Evolutionary conservation across 352 stramenopile species (phyloP).

Genomic region (Phytopythium helicoides): DNA sequence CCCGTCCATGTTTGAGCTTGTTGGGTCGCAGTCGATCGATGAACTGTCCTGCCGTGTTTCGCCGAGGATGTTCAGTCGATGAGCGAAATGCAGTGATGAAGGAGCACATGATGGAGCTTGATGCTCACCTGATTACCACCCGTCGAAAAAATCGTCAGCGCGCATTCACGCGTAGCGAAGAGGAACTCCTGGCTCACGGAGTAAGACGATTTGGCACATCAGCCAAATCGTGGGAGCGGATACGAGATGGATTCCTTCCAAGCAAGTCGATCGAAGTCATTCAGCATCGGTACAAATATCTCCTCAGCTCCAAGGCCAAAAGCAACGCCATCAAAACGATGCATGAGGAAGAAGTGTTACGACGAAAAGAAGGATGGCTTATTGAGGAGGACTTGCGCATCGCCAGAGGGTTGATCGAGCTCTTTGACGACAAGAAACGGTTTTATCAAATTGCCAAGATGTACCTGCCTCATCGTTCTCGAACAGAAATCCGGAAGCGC

Average conservation of each 20-base stretch:
- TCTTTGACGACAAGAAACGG: slow-evolving; percentile 54
- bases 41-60: slow-evolving; percentile 50
- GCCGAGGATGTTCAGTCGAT: slow-evolving; percentile 33
- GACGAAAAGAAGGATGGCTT: slow-evolving; percentile 49
- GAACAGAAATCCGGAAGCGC: slow-evolving; percentile 64
- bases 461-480: slow-evolving; percentile 65
- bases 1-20: slow-evolving; percentile 86
- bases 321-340: slow-evolving; percentile 62
- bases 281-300: slow-evolving; percentile 66
- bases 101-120: slow-evolving; percentile 64
- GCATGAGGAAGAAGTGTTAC: slow-evolving; percentile 35
- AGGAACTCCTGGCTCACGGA: slow-evolving; percentile 63
- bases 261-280: slow-evolving; percentile 47
- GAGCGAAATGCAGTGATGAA: slow-evolving; percentile 54
- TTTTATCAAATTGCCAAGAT: slow-evolving; percentile 58
- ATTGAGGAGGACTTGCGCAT: slow-evolving; percentile 82
- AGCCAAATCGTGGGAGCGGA: slow-evolving; percentile 54
- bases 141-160: slow-evolving; percentile 38
- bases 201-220: slow-evolving; percentile 58
- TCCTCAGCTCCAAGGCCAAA: slow-evolving; percentile 56
- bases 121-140: slow-evolving; percentile 61
- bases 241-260: slow-evolving; percentile 62
- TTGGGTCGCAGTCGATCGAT: slow-evolving; percentile 58
- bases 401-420: slow-evolving; percentile 62
- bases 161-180: slow-evolving; percentile 55